Evolutionary conservation across 192 early-diverging fungal genomes (phyloP).

Genomic region (Coemansia sp.): DNA sequence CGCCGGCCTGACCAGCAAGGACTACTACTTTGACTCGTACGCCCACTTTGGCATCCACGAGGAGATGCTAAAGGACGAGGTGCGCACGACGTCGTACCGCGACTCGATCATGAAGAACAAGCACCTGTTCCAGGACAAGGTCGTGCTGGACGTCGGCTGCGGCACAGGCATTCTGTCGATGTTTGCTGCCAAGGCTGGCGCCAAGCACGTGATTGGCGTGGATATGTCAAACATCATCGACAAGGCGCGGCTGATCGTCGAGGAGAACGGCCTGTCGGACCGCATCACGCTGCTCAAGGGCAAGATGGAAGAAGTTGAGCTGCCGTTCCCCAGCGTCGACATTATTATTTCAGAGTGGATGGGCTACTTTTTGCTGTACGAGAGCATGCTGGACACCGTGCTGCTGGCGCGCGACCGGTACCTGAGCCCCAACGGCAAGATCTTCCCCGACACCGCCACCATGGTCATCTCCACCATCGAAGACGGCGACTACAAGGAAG

Average conservation of each 20-base stretch:
- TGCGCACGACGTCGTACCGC: slow-evolving; percentile 90
- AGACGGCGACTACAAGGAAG: slow-evolving; percentile 93
- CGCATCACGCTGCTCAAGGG: slow-evolving; percentile 90
- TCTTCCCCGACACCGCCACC: slow-evolving; percentile 83
- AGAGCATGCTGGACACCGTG: slow-evolving; percentile 99
- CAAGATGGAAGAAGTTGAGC: slow-evolving; percentile 94
- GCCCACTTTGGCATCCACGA: slow-evolving; percentile 92
- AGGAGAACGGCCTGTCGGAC: slow-evolving; percentile 88
- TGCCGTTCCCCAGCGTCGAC: slow-evolving; percentile 95
- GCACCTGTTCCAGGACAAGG: slow-evolving; percentile 95
- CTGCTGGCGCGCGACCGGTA: slow-evolving; percentile 94
- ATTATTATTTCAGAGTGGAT: slow-evolving; percentile 99
- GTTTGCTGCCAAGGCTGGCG: slow-evolving; percentile 99
- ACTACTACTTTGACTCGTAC: slow-evolving; percentile 99
- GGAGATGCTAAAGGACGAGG: slow-evolving; percentile 98
- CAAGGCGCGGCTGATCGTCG: slow-evolving; percentile 90
- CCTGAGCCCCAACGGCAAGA: slow-evolving; percentile 84
- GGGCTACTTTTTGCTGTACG: slow-evolving; percentile 98
- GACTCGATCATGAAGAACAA: slow-evolving; percentile 93
- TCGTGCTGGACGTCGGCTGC: slow-evolving; percentile 98
- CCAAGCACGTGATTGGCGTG: slow-evolving; percentile 90
- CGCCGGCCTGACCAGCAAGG: slow-evolving; percentile 53
- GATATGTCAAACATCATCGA: slow-evolving; percentile 99
- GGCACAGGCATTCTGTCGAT: slow-evolving; percentile 98
- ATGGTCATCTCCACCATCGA: slow-evolving; percentile 90